A percentile compares a stretch with the other conserved stretches of the same genome.
phyloP scores from a whole-genome alignment of 306 rosid genomes.

The Abrus precatorius region DNA sequence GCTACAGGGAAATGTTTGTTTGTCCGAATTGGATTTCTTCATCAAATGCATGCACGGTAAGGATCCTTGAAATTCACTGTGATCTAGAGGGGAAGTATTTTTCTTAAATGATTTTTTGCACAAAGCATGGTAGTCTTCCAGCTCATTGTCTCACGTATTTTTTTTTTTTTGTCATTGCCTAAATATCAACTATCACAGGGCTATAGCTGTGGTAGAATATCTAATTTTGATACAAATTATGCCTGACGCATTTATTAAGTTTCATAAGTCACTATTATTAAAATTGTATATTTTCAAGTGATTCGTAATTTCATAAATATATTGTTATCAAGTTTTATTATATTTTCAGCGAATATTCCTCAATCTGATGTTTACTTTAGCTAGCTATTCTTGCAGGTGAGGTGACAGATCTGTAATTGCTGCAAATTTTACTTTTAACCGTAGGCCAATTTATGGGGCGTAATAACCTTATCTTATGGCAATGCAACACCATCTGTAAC shows the following conservation, averaged over 20 bases:
- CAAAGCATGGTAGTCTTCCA: not conserved
- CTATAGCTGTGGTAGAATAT: not conserved
- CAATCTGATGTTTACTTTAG: constrained; percentile 36
- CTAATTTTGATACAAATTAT: not conserved
- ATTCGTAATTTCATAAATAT: not conserved
- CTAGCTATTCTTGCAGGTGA: constrained; percentile 63
- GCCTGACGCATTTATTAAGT: not conserved
- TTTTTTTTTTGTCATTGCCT: constrained; percentile 1
- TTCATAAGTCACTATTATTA: constrained; percentile 6
- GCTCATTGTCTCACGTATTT: not conserved
- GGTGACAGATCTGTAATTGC: constrained; percentile 50
- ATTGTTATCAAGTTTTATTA: constrained; percentile 17
- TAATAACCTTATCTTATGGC: not conserved
- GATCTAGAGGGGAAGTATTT: constrained; percentile 18
- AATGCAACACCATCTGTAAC: constrained; percentile 25
- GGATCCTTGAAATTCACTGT: constrained; percentile 44
- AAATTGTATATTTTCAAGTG: not conserved
- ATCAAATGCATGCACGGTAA: constrained; percentile 97
- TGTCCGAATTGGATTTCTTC: constrained; percentile 82
- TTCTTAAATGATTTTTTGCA: not conserved
- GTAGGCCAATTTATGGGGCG: constrained; percentile 27
- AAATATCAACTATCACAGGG: not conserved
- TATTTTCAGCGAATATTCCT: constrained; percentile 19
- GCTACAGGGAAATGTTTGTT: constrained; percentile 76
- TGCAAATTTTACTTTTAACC: constrained; percentile 19